These are phyloP conservation scores for Sporormia fimetaria DNA, from an alignment of 495 filamentous ascomycete genomes.

Conservation along the genomic window DNA sequence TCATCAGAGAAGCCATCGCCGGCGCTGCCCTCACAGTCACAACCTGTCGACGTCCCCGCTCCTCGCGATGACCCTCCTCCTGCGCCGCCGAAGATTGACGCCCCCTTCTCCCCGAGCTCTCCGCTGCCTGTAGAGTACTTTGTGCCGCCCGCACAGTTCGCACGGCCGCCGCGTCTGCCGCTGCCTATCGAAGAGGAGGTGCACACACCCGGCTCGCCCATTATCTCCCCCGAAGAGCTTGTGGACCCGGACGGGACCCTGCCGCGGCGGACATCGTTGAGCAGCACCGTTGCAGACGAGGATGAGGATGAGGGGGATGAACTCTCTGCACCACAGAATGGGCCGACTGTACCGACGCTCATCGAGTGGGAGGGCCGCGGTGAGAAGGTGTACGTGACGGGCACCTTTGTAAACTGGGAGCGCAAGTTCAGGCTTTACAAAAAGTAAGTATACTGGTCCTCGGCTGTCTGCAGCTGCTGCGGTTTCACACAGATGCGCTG, in stretches of 20 bases:
- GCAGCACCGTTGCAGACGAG: conserved; percentile 61
- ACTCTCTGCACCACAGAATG: conserved; percentile 45
- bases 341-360: conserved; percentile 59
- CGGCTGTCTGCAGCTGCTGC: not conserved
- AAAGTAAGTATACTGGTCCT: conserved; percentile 49
- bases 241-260: conserved; percentile 40
- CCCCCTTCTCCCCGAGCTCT: conserved; percentile 18
- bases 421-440: conserved; percentile 76
- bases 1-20: conserved; percentile 3
- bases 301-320: conserved; percentile 74
- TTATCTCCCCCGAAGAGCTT: conserved; percentile 53
- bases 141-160: conserved; percentile 39
- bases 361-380: conserved; percentile 72
- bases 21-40: conserved; percentile 13
- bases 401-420: conserved; percentile 89
- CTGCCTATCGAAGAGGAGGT: conserved; percentile 84
- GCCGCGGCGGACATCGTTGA: conserved; percentile 46
- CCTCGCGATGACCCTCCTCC: conserved; percentile 3
- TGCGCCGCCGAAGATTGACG: not conserved
- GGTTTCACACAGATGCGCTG: conserved; percentile 1
- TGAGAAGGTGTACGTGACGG: conserved; percentile 88
- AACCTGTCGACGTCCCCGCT: conserved; percentile 20
- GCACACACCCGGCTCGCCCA: conserved; percentile 76
- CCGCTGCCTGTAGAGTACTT: conserved; percentile 24
- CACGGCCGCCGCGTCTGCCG: conserved; percentile 73